Evolutionary conservation across 2,329 filamentous ascomycete species (phyloP), one percentile per base, ranked within the genome.

Genomic region (Monilinia vaccinii-corymbosi): DNA sequence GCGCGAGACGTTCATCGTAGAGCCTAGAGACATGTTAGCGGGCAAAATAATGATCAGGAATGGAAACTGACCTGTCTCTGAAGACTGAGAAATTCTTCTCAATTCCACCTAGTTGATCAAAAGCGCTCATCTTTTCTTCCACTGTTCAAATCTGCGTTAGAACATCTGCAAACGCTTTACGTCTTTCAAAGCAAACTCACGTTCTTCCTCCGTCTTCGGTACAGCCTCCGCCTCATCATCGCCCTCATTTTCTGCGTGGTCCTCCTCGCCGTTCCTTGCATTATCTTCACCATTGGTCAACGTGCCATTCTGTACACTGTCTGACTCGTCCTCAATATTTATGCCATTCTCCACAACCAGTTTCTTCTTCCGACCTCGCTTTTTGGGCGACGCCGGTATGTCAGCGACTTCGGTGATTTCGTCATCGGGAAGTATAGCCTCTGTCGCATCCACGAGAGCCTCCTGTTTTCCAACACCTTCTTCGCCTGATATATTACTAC

Each of bases 1-100:
- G 86, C 55, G 89, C 86, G 25, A 99, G 81, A 64, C 91, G 84
- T 73, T 97, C 93, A 70, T 94, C 90, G 73, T 92, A 94, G 46
- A 97, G 81, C 65, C 91, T 95, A 68, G 3, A 42, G 25, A 36
- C 8, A 18, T 32, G 56, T 74, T 64, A 72, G 65, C 36, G 16
- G 58, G 60, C 31, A 11, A 25, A 40, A 47, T 11, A 21, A 13
- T 42, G 58, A n/a, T 13, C n/a, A 49, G 14, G 2, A 36, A 53
- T 18, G 51, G 74, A 79, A 68, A 31, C 57, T 59, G 71, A 89
- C 86, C 85, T 86, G 65, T 91, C 91, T 69, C 91, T 84, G 70
- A 97, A 89, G 21, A 88, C 82, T 61, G 87, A 84, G 75, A 99
- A 99, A 71, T 94, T 89, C 72, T 88, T 88, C 72, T 97, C 93